Conservation (phyloP, 2,329 filamentous ascomycete genomes). For the Aureobasidium pullulans region DNA sequence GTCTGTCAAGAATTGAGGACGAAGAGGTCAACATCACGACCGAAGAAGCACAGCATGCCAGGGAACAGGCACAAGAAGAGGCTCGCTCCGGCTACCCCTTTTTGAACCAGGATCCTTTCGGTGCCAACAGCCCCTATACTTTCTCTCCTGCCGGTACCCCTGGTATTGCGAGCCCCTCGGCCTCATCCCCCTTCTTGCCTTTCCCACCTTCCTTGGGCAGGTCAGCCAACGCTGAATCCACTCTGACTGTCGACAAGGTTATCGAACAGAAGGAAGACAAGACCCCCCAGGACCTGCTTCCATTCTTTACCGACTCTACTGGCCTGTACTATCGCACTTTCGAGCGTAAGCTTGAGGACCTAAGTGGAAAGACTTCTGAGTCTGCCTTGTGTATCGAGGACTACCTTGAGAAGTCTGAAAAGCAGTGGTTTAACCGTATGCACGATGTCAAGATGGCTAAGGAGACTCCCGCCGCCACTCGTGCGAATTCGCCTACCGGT, state of each 20-base stretch:
- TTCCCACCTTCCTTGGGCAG: slow-evolving; percentile 3
- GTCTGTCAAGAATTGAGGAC: slow-evolving; percentile 24
- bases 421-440: slow-evolving; percentile 57
- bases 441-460: slow-evolving; percentile 52
- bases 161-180: slow-evolving; percentile 1
- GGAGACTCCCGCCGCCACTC: slow-evolving; percentile 25
- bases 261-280: slow-evolving; percentile 56
- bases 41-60: slow-evolving; percentile 26
- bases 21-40: slow-evolving; percentile 25
- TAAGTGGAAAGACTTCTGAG: slow-evolving; percentile 52
- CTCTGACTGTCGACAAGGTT: slow-evolving; percentile 49
- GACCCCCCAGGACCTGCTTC: slow-evolving; percentile 58
- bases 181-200: slow-evolving; percentile 9
- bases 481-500: slow-evolving; percentile 29
- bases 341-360: slow-evolving; percentile 47
- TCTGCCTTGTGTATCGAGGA: slow-evolving; percentile 57
- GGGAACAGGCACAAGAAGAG: slow-evolving; percentile 14
- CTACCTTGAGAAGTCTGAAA: slow-evolving; percentile 57
- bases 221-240: background rate
- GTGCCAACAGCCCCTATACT: background rate
- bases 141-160: slow-evolving; percentile 5
- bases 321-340: slow-evolving; percentile 55
- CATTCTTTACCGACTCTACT: slow-evolving; percentile 59
- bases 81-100: slow-evolving; percentile 7
- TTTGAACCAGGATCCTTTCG: slow-evolving; percentile 6